Conservation (phyloP, 176 grass and related monocot species). For the Triticum dicoccoides region DNA sequence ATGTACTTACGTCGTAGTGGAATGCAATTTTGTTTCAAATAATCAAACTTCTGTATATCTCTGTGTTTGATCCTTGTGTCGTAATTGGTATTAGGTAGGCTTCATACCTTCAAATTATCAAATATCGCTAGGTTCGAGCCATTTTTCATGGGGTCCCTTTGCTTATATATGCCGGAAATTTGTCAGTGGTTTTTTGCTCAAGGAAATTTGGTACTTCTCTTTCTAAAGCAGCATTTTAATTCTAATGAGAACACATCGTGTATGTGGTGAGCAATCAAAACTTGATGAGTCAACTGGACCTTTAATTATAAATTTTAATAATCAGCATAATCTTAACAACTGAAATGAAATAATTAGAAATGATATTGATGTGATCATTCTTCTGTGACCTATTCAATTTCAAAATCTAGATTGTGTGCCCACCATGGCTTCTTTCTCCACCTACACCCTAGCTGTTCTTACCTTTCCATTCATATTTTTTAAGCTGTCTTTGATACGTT, state of each 20-base stretch:
- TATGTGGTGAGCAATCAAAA: too few relatives aligned
- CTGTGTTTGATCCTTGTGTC: not conserved
- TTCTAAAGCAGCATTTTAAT: constrained; percentile 21
- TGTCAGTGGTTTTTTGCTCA: not conserved
- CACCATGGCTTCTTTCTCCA: constrained; percentile 22
- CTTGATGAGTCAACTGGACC: not conserved
- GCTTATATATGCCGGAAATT: not conserved
- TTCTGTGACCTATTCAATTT: constrained; percentile 37
- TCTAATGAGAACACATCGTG: not conserved
- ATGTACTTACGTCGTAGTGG: not conserved
- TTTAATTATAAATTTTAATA: not conserved
- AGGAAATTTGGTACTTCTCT: not conserved
- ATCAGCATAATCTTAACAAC: not conserved
- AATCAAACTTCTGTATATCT: constrained; percentile 17
- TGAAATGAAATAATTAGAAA: constrained; percentile 12
- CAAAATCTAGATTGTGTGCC: constrained; percentile 18
- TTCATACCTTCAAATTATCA: constrained; percentile 14
- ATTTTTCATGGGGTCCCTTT: not conserved
- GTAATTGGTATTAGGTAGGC: constrained; percentile 24
- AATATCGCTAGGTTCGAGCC: not conserved
- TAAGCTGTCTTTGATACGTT: not conserved
- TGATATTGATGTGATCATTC: constrained; percentile 19
- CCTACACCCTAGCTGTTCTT: not conserved
- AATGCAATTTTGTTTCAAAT: constrained; percentile 4
- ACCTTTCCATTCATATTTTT: constrained; percentile 21